A percentile compares a stretch with the other conserved stretches of the same genome.
phyloP scores from a whole-genome alignment of 495 filamentous ascomycete genomes.

The Clavariopsis aquatica region DNA sequence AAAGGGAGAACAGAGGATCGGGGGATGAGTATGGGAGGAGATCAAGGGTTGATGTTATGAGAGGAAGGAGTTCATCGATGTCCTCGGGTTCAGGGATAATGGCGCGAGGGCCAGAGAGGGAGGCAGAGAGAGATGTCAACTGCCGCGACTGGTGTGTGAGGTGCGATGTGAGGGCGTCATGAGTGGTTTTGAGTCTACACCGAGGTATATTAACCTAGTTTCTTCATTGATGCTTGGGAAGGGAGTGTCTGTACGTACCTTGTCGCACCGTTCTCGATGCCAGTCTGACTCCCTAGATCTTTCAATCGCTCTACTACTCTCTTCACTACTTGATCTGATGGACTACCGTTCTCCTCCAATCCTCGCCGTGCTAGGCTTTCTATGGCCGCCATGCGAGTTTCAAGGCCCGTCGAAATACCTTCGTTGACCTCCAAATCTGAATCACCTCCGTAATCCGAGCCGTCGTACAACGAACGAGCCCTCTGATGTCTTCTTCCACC shows the following conservation, averaged over 20 bases:
- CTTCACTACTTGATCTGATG: conserved; percentile 66
- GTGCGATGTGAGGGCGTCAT: conserved; percentile 80
- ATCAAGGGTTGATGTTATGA: conserved; percentile 53
- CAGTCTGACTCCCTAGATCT: conserved; percentile 78
- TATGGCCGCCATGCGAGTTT: conserved; percentile 74
- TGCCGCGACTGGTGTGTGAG: conserved; percentile 80
- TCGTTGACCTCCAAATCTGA: conserved; percentile 69
- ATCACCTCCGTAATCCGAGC: conserved; percentile 63
- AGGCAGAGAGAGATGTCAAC: conserved; percentile 76
- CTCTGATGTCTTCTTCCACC: conserved; percentile 49
- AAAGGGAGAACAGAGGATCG: conserved; percentile 73
- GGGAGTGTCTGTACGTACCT: conserved; percentile 54
- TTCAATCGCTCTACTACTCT: conserved; percentile 71
- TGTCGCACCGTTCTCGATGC: conserved; percentile 75
- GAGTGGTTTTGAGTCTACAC: conserved; percentile 78
- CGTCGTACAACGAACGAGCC: conserved; percentile 56
- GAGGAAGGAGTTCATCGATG: conserved; percentile 51
- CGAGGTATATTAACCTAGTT: neutral
- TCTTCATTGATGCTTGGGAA: neutral
- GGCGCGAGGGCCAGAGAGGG: conserved; percentile 61
- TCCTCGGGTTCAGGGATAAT: conserved; percentile 49
- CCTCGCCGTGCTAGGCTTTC: conserved; percentile 73
- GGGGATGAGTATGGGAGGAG: conserved; percentile 59
- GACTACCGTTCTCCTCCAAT: conserved; percentile 68
- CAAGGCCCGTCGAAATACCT: conserved; percentile 70